phyloP scores from a whole-genome alignment of 2,329 filamentous ascomycete genomes.

The Aspergillus intermedius region DNA sequence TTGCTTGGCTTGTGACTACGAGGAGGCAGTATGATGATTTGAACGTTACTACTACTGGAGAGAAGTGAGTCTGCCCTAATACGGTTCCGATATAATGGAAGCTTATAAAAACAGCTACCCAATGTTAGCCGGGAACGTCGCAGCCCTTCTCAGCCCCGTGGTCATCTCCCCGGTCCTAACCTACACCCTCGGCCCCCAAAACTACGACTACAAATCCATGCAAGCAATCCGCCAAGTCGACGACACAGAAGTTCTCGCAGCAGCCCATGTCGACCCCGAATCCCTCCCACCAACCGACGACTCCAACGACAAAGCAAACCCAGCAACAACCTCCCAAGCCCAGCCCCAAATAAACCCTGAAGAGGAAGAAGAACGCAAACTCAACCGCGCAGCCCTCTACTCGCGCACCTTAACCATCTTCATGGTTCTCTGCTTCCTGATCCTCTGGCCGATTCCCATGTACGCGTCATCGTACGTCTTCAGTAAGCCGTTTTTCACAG shows the following conservation, averaged over 20 bases:
- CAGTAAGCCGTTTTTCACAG: slow-evolving; percentile 72
- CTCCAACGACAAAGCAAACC: slow-evolving; percentile 10
- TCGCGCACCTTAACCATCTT: slow-evolving; percentile 53
- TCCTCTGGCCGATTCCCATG: slow-evolving; percentile 90
- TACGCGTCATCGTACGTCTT: slow-evolving; percentile 79
- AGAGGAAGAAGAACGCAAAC: slow-evolving; percentile 43
- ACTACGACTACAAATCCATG: slow-evolving; percentile 87
- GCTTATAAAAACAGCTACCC: slow-evolving; percentile 46
- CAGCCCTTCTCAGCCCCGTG: slow-evolving; percentile 69
- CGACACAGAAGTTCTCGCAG: slow-evolving; percentile 63
- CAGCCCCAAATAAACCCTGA: slow-evolving; percentile 22
- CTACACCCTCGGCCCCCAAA: slow-evolving; percentile 59
- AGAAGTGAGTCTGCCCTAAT: slow-evolving; percentile 47
- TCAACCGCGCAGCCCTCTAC: slow-evolving; percentile 50
- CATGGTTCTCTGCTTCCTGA: slow-evolving; percentile 63
- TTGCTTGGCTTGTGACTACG: slow-evolving; percentile 72
- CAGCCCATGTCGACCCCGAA: slow-evolving; percentile 61
- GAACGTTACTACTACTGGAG: slow-evolving; percentile 67
- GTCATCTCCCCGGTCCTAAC: slow-evolving; percentile 73
- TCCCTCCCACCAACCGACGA: slow-evolving; percentile 49
- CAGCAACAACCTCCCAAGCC: neutral
- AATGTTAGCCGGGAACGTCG: slow-evolving; percentile 83
- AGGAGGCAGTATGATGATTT: slow-evolving; percentile 63
- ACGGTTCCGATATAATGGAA: neutral
- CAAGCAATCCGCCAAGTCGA: slow-evolving; percentile 69